Base-by-base conservation (phyloP, 2,329 filamentous ascomycete genomes). In the Venturia nashicola region DNA sequence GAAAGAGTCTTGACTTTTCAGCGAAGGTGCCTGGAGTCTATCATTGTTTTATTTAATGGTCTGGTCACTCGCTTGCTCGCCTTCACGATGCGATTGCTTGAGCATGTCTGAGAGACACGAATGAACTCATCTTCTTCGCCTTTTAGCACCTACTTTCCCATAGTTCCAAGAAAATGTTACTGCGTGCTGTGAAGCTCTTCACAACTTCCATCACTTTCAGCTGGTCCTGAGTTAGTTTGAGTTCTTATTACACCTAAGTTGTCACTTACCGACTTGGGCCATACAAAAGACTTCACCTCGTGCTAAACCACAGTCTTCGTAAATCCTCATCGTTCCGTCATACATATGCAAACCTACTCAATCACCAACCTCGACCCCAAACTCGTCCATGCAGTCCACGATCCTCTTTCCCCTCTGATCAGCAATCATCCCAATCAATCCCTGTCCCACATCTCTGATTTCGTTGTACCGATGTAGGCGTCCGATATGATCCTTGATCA, bases 381-480 rank as follows among this genome's bases (percentile, higher is more conserved):
- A 80, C 65, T 80, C 78, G 64, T 77, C 76, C 70, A 79, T 78
- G 14, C 82, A 74, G 40, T 77, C 75, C 61, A 74, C 71, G 62
- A 84, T 78, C 64, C 83, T 76, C 55, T 83, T 78, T 9, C 84
- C 85, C 51, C 84, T 76, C 66, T 81, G 78, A 65, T 90, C 86
- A 4, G 87, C 86, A 71, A 89, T 83, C 68, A 89, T 73, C 0
- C 85, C 85, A 74, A 89, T 80, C 39, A 90, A 70, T 0, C 85
- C 86, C 69, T 85, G 81, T 0, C 83, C 86, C 8, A 87, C 77
- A 71, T 90, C 87, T 67, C 86, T 84, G 68, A 89, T 83, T 71
- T 88, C 86, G 69, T 90, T 90, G 74, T 89, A 90, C 65, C 83
- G 77, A 67, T 88, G 86, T 40, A 90, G 76, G 4, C 86, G 76